Percentiles rank a stretch among this genome's conserved stretches.
These are phyloP conservation scores for Clarkia xantiana DNA, from an alignment of 345 rosid genomes.

Conservation along the genomic window DNA sequence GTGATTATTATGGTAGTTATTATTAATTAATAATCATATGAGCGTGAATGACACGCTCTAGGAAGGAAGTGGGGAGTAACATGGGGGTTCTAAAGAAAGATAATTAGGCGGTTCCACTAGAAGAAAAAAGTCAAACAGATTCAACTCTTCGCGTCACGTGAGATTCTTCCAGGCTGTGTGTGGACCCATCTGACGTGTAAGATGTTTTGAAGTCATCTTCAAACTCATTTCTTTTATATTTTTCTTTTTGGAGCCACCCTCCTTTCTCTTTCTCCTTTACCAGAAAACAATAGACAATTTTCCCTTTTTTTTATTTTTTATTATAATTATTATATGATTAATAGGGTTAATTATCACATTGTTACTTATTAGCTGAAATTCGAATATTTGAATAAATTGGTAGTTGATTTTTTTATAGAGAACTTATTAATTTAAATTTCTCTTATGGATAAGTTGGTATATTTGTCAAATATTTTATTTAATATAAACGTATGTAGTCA, in stretches of 20 bases:
- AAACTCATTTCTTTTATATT: neutral
- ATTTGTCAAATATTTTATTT: too few relatives aligned
- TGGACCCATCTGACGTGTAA: constrained; percentile 6
- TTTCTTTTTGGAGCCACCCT: neutral
- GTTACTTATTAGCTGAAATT: too few relatives aligned
- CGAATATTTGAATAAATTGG: too few relatives aligned
- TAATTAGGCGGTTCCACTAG: neutral
- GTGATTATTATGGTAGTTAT: too few relatives aligned
- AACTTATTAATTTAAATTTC: too few relatives aligned
- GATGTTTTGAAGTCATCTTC: neutral
- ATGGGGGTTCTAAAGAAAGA: too few relatives aligned
- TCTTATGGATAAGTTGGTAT: too few relatives aligned
- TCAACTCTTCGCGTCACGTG: constrained; percentile 2
- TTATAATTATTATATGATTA: too few relatives aligned
- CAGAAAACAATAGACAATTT: neutral
- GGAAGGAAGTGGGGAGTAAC: neutral
- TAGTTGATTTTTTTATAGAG: too few relatives aligned
- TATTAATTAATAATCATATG: neutral
- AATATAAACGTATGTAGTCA: too few relatives aligned
- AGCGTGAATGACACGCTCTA: neutral
- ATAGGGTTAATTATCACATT: too few relatives aligned
- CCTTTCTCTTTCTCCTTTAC: neutral
- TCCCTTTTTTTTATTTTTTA: too few relatives aligned
- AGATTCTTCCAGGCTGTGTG: constrained; percentile 13
- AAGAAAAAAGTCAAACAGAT: constrained; percentile 4